phyloP scores from a whole-genome alignment of 768 basidiomycete genomes.

The Mycena pura region DNA sequence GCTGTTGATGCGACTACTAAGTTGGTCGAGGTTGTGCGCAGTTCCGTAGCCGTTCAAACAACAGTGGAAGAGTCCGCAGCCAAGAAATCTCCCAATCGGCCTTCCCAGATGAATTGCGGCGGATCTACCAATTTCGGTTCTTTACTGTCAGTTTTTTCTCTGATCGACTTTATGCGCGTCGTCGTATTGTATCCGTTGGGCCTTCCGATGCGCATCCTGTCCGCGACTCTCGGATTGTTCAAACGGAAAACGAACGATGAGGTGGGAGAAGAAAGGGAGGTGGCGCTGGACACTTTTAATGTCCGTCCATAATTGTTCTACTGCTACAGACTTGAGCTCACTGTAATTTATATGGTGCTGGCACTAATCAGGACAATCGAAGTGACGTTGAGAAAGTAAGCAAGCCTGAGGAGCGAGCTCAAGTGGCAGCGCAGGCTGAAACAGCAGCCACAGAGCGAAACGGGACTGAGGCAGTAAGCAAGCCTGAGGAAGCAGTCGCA shows the following conservation, averaged over 20 bases:
- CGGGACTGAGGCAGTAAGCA: constrained; percentile 34
- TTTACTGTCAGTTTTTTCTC: constrained; percentile 45
- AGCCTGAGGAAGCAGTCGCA: background rate
- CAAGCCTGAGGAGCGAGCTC: background rate
- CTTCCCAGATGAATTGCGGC: background rate
- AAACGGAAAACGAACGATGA: constrained; percentile 15
- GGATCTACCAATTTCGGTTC: constrained; percentile 32
- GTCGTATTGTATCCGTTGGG: constrained; percentile 58
- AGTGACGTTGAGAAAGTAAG: constrained; percentile 38
- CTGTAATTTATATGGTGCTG: constrained; percentile 43
- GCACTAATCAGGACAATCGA: constrained; percentile 42
- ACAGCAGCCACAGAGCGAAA: too few species aligned
- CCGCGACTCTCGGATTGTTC: constrained; percentile 22
- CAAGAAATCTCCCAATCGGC: background rate
- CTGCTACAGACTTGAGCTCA: constrained; percentile 40
- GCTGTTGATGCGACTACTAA: constrained; percentile 61
- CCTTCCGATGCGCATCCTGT: constrained; percentile 51
- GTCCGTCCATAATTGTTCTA: constrained; percentile 55
- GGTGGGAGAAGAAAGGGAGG: constrained; percentile 24
- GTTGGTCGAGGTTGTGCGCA: constrained; percentile 42
- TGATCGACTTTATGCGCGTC: constrained; percentile 55
- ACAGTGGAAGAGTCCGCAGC: background rate
- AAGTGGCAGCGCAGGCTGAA: background rate
- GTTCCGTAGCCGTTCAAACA: constrained; percentile 3
- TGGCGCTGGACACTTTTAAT: constrained; percentile 51